Conservation (phyloP, 164 flowering plant genomes). For the Malania oleifera region DNA sequence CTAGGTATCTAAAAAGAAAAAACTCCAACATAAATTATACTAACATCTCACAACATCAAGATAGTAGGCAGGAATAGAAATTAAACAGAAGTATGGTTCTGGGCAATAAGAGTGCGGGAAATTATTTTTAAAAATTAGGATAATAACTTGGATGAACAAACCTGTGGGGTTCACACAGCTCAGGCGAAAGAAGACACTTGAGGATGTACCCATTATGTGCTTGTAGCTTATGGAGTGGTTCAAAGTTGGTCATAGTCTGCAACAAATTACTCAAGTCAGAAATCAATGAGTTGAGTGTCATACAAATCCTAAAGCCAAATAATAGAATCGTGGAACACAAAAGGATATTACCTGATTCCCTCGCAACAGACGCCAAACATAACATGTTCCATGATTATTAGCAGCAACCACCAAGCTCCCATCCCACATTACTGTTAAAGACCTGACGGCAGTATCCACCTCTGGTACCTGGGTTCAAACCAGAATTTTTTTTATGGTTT, state of each 20-base stretch:
- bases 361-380: conserved; percentile 89
- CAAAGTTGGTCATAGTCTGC: conserved; percentile 96
- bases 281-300: not conserved
- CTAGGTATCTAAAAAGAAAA: conserved; percentile 61
- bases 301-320: not conserved
- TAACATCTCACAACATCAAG: not conserved
- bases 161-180: conserved; percentile 82
- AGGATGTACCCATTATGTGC: conserved; percentile 89
- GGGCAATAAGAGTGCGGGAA: not conserved
- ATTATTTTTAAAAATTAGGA: not conserved
- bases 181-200: conserved; percentile 89
- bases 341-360: conserved; percentile 60
- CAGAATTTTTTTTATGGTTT: not conserved
- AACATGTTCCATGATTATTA: conserved; percentile 90
- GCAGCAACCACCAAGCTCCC: conserved; percentile 99
- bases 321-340: not conserved
- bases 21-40: conserved; percentile 3
- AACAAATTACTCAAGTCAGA: not conserved
- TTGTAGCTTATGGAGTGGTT: conserved; percentile 90
- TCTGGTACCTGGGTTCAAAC: conserved; percentile 74
- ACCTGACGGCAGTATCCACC: conserved; percentile 94
- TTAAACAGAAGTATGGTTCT: not conserved
- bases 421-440: conserved; percentile 97
- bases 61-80: not conserved
- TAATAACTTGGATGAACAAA: conserved; percentile 12